Conservation (phyloP, 192 early-diverging fungal species). For the Coemansia brasiliensis region DNA sequence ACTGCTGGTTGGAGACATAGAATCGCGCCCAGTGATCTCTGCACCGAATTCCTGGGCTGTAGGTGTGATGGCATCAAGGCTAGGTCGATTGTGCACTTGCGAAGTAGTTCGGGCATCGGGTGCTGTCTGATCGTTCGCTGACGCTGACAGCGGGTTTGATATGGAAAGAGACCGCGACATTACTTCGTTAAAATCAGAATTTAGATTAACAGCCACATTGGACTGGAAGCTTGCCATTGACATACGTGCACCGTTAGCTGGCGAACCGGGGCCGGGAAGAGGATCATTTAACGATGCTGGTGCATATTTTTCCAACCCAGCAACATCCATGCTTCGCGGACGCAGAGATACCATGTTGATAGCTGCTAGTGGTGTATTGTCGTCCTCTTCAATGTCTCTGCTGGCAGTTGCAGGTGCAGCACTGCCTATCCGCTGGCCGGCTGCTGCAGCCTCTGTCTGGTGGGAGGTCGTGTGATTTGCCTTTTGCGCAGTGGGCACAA, state of each 20-base stretch:
- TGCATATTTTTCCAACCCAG: slow-evolving; percentile 29
- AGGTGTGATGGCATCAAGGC: slow-evolving; percentile 33
- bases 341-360: slow-evolving; percentile 17
- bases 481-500: slow-evolving; percentile 1
- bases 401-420: background rate
- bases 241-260: slow-evolving; percentile 22
- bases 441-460: slow-evolving; percentile 6
- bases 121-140: slow-evolving; percentile 15
- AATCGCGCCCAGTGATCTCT: background rate
- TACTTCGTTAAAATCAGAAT: slow-evolving; percentile 11
- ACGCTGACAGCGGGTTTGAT: slow-evolving; percentile 38
- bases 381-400: slow-evolving; percentile 32
- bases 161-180: slow-evolving; percentile 34
- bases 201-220: slow-evolving; percentile 41
- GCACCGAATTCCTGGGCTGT: slow-evolving; percentile 3
- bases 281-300: slow-evolving; percentile 15
- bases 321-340: background rate
- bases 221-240: slow-evolving; percentile 48
- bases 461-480: background rate
- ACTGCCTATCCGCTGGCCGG: background rate
- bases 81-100: slow-evolving; percentile 20
- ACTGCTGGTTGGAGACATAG: background rate
- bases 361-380: slow-evolving; percentile 38
- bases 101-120: background rate
- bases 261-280: slow-evolving; percentile 26